These are phyloP conservation scores for Ogataea neopini DNA, from an alignment of 805 yeast species.

Conservation along the genomic window DNA sequence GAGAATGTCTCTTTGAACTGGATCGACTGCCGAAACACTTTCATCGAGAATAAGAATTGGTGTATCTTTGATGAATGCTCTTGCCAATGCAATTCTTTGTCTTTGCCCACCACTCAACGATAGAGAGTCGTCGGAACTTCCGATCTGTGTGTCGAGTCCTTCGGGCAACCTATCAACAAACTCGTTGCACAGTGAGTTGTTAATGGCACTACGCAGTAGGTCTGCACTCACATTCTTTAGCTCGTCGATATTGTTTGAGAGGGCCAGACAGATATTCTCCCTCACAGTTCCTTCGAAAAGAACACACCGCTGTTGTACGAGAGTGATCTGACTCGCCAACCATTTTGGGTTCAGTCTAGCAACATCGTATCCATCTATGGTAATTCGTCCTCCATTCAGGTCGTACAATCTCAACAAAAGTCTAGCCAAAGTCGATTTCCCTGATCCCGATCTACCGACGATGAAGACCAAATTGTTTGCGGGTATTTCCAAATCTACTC, in stretches of 20 bases:
- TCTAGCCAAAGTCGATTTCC: conserved; percentile 80
- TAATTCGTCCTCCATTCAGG: conserved; percentile 55
- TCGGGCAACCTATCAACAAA: conserved; percentile 50
- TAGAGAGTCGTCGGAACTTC: conserved; percentile 39
- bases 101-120: conserved; percentile 87
- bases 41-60: conserved; percentile 85
- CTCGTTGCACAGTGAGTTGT: conserved; percentile 52
- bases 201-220: conserved; percentile 42
- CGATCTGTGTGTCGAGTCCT: conserved; percentile 56
- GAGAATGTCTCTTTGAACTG: conserved; percentile 44
- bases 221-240: conserved; percentile 13
- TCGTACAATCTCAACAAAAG: conserved; percentile 62
- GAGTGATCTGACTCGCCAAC: conserved; percentile 63
- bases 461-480: conserved; percentile 56
- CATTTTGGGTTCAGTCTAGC: conserved; percentile 45
- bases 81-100: conserved; percentile 81
- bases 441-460: conserved; percentile 90
- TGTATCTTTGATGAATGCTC: conserved; percentile 73
- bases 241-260: conserved; percentile 24
- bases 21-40: conserved; percentile 79
- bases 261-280: conserved; percentile 54
- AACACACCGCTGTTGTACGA: conserved; percentile 71
- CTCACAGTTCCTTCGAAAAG: conserved; percentile 63
- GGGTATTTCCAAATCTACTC: conserved; percentile 47
- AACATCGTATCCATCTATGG: conserved; percentile 55